phyloP scores from a whole-genome alignment of 78 protist genomes.

The Tieghemostelium lacteum region DNA sequence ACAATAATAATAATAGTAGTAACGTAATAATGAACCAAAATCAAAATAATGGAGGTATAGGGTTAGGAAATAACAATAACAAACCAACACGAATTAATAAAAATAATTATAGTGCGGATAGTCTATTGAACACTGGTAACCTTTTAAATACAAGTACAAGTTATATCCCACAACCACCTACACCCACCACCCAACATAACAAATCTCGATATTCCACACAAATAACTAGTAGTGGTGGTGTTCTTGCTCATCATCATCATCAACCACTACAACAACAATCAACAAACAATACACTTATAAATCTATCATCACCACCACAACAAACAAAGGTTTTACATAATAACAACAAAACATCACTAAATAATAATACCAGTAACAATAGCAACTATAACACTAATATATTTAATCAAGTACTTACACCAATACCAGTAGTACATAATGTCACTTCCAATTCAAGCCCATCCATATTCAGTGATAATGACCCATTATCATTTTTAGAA shows the following conservation, averaged over 20 bases:
- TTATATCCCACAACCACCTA: not conserved
- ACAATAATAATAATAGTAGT: constrained; percentile 8
- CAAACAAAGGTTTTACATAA: constrained; percentile 12
- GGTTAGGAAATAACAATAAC: not conserved
- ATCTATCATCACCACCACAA: constrained; percentile 64
- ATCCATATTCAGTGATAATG: constrained; percentile 47
- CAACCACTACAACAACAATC: constrained; percentile 2
- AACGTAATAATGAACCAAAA: not conserved
- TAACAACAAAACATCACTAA: not conserved
- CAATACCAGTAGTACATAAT: constrained; percentile 48
- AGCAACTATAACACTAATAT: not conserved
- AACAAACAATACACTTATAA: constrained; percentile 17
- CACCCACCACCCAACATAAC: not conserved
- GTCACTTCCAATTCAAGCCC: constrained; percentile 10
- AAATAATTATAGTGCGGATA: constrained; percentile 59
- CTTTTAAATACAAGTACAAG: not conserved
- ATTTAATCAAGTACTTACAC: constrained; percentile 65
- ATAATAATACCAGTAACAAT: no score
- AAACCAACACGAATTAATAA: constrained; percentile 12
- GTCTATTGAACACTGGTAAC: constrained; percentile 2
- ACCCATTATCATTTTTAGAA: constrained; percentile 55
- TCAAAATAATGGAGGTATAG: not conserved
- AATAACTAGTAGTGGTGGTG: no score
- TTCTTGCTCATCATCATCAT: no score
- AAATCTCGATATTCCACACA: no score